phyloP scores from a whole-genome alignment of 2,329 filamentous ascomycete genomes.

The Fusarium redolens region DNA sequence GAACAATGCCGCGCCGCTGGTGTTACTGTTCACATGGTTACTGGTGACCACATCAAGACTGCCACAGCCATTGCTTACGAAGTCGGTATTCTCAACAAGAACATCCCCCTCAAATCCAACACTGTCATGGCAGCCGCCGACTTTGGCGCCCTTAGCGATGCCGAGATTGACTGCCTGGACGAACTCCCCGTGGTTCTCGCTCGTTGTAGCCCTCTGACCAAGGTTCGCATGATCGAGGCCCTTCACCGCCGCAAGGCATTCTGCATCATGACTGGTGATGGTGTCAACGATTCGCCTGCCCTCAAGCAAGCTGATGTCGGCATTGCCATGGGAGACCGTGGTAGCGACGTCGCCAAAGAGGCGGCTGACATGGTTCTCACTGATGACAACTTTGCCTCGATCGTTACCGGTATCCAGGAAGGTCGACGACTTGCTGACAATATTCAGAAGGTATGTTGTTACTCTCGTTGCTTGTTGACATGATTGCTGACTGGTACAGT shows the following conservation, averaged over 20 bases:
- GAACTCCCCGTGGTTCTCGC: constrained; percentile 75
- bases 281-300: constrained; percentile 80
- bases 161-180: constrained; percentile 70
- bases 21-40: constrained; percentile 76
- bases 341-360: constrained; percentile 81
- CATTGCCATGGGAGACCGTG: constrained; percentile 78
- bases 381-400: constrained; percentile 89
- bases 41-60: constrained; percentile 75
- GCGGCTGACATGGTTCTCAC: constrained; percentile 89
- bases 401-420: constrained; percentile 77
- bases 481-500: constrained; percentile 52
- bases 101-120: constrained; percentile 52
- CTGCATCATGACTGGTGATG: constrained; percentile 80
- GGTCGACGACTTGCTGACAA: constrained; percentile 78
- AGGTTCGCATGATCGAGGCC: constrained; percentile 82
- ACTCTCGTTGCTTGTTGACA: not conserved
- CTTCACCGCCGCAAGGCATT: constrained; percentile 75
- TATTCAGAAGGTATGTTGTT: constrained; percentile 71
- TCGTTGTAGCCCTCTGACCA: constrained; percentile 76
- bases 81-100: constrained; percentile 67
- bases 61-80: constrained; percentile 74
- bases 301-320: constrained; percentile 79
- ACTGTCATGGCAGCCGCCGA: constrained; percentile 71
- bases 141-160: constrained; percentile 71
- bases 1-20: constrained; percentile 69